Evolutionary conservation across 441 rosid genomes (phyloP), one percentile per base, ranked within the genome.

Genomic region (Theobroma grandiflorum): DNA sequence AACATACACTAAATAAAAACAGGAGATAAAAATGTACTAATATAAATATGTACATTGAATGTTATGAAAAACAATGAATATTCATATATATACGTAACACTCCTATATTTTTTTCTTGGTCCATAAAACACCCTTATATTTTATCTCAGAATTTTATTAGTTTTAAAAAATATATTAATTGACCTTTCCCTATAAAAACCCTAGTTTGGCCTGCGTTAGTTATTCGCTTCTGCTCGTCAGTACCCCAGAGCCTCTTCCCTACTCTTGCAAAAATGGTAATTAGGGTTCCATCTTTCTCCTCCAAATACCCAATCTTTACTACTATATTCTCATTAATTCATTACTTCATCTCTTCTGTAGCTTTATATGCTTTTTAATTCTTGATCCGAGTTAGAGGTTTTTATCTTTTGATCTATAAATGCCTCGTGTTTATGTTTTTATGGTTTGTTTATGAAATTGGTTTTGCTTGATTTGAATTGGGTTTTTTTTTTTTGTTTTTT

Each of bases 201-300:
- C 16, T 49, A 49, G 53, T 11, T 2, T 49, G 0, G 18, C 20
- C 42, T 40, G 6, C 42, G 42, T 40, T 40, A 26, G 31, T 26
- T 26, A 26, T 40, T 6, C 43, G 37, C 68, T 7, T 15, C 43
- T 33, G 58, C 40, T 38, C 31, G 20, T 14, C 59, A 3, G 22
- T 47, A 7, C 12, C 3, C 35, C 58, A 31, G 58, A 47, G 58
- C 58, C 14, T 2, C 18, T 8, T 40, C 53, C 20, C 6, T 58
- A 7, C 8, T 63, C 73, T 47, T 26, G 22, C 35, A 26, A 70
- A 70, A 49, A 70, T 70, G 74, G 74, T 70, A 70, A 47, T 14
- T 2, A 69, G 4, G 50, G 33, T 14, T 14, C 10, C 50, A n/a
- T n/a, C 53, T 68, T 43, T 43, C 35, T 20, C 53, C 26, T 20